Evolutionary conservation across 495 filamentous ascomycete genomes (phyloP), one percentile per base, ranked within the genome.

Genomic region (Penicillium bialowiezense): DNA sequence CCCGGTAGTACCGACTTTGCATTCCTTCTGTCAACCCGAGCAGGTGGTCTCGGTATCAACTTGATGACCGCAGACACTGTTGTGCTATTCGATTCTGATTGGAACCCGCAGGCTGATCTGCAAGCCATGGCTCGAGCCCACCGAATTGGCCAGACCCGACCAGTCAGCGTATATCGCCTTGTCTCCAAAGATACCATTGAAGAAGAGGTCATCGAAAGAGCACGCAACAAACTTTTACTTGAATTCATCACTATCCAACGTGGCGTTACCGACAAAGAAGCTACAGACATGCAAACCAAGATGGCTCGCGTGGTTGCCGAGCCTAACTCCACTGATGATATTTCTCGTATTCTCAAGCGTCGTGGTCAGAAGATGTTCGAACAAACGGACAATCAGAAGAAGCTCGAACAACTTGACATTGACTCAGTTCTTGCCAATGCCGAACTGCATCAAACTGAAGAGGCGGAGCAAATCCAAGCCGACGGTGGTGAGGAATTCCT

Each of bases 121-220:
- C 93, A 99, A 58, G 93, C 93, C 15, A 99, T 99, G 93, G 92
- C 93, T 36, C 84, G 93, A 56, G 95, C 95, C 39, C 95, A 99
- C 68, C 86, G 93, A 57, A 99, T 99, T 46, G 93, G 93, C 1
- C 93, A 99, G 68, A 95, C 91, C 60, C 90, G 83, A 45, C 91
- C 95, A 31, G 93, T 99, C 48, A 97, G 84, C 55, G 88, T 99
- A 24, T 99, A 97, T 60, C 83, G 93, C 21, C 75, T 99, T 18
- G 92, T 97, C 8, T 93, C 93, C 4, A 97, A 96, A 60, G 93
- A 99, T 64, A 97, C 95, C 0, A 90, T 99, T 26, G 93, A 99
- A 62, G 93, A 99, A 61, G 93, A 99, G 67, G 86, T 99, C 20
- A 84, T 99, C 20, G 92, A 95, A 66, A 82, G 93, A 51, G 93